phyloP scores from a whole-genome alignment of 768 basidiomycete genomes.

The Polyporus arcularius region DNA sequence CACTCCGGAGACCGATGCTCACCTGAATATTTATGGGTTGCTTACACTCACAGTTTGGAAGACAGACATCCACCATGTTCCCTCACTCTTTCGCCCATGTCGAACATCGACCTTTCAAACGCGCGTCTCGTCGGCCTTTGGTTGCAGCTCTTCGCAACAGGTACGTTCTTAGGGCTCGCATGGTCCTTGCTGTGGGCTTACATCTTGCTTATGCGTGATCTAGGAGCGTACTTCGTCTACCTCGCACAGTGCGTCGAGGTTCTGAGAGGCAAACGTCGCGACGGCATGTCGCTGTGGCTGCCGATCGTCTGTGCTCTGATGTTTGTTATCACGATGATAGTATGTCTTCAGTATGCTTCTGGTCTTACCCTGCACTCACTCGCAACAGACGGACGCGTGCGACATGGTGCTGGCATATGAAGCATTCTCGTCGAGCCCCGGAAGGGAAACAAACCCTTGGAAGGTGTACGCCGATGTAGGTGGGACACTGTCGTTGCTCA shows the following conservation, averaged over 20 bases:
- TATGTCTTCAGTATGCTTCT: background rate
- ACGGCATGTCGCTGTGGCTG: background rate
- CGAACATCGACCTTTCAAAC: background rate
- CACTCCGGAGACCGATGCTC: too few relatives aligned
- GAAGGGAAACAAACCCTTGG: background rate
- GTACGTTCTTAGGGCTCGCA: background rate
- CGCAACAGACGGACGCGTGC: background rate
- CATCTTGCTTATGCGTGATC: background rate
- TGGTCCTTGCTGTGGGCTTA: background rate
- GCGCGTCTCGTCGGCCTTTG: background rate
- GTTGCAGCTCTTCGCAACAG: constrained; percentile 7
- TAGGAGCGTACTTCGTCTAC: constrained; percentile 3
- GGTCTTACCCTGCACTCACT: background rate
- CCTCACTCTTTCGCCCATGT: too few relatives aligned
- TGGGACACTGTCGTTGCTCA: background rate
- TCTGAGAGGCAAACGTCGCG: background rate
- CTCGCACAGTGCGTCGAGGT: background rate
- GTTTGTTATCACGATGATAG: constrained; percentile 1
- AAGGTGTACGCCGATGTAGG: background rate
- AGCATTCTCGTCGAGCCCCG: background rate
- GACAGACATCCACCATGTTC: too few relatives aligned
- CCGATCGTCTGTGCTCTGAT: background rate
- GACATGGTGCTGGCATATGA: background rate
- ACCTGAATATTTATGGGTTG: too few relatives aligned
- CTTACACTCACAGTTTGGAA: too few relatives aligned